Evolutionary conservation across 2,329 filamentous ascomycete genomes (phyloP).

Genomic region (Cordyceps fumosorosea): DNA sequence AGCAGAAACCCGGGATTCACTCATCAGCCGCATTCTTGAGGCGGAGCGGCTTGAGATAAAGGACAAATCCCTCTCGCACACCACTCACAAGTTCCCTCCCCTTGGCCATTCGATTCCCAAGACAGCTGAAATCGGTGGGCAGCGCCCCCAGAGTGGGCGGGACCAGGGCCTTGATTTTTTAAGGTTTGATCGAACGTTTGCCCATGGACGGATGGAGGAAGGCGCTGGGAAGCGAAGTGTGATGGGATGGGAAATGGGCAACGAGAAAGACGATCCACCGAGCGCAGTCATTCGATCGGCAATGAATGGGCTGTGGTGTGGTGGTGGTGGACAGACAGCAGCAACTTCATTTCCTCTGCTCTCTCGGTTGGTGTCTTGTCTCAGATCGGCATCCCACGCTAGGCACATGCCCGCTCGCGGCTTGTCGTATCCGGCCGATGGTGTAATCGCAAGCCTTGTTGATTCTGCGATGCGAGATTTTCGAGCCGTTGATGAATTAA

Average conservation of each 20-base stretch:
- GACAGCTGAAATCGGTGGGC: neutral
- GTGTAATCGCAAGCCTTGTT: neutral
- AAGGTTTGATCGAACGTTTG: conserved; percentile 7
- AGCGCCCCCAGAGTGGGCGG: neutral
- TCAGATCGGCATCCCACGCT: neutral
- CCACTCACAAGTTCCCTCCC: neutral
- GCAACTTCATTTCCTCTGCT: too few species aligned
- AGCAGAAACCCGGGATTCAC: neutral
- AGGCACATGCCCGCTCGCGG: neutral
- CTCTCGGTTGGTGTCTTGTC: neutral
- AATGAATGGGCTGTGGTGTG: neutral
- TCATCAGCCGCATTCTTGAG: neutral
- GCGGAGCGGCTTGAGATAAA: neutral
- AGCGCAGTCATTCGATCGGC: neutral
- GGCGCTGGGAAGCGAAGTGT: neutral
- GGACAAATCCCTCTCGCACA: neutral
- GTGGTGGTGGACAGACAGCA: neutral
- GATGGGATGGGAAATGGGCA: neutral
- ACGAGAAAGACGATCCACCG: neutral
- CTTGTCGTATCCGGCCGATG: neutral
- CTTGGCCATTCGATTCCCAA: neutral
- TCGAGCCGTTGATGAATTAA: neutral
- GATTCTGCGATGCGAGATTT: neutral
- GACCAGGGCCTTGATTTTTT: neutral
- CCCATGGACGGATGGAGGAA: neutral